phyloP scores from a whole-genome alignment of 371 early-diverging fungal genomes.

The Apophysomyces elegans region DNA sequence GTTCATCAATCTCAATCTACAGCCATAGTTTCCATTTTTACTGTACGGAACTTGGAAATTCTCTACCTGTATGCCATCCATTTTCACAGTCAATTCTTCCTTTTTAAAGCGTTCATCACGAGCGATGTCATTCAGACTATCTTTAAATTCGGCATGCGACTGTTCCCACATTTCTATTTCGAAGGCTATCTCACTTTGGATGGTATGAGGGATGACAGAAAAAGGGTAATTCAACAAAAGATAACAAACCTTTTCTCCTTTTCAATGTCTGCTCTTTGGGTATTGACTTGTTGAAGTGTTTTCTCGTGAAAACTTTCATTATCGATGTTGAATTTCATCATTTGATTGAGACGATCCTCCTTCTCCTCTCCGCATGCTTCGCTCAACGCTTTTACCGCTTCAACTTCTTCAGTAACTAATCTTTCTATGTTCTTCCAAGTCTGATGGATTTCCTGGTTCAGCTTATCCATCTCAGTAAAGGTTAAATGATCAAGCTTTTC shows the following conservation, averaged over 20 bases:
- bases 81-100: constrained; percentile 12
- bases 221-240: background rate
- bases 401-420: constrained; percentile 9
- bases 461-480: background rate
- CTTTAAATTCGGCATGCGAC: constrained; percentile 20
- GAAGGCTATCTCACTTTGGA: constrained; percentile 29
- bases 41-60: background rate
- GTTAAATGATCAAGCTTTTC: constrained; percentile 16
- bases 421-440: constrained; percentile 14
- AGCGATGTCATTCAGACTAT: constrained; percentile 23
- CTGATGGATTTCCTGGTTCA: constrained; percentile 20
- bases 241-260: constrained; percentile 22
- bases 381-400: constrained; percentile 15
- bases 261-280: constrained; percentile 18
- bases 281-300: constrained; percentile 15
- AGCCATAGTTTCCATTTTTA: background rate
- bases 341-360: constrained; percentile 20
- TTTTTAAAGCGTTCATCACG: constrained; percentile 20
- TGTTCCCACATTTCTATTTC: constrained; percentile 37
- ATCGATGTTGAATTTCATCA: constrained; percentile 21
- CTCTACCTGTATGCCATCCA: constrained; percentile 13
- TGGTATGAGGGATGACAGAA: background rate
- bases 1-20: constrained; percentile 24
- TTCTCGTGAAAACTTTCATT: constrained; percentile 19
- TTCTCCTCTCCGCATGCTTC: constrained; percentile 14